Conservation (phyloP, 169 alveolate species). For the Haemoproteus tartakovskyi region DNA sequence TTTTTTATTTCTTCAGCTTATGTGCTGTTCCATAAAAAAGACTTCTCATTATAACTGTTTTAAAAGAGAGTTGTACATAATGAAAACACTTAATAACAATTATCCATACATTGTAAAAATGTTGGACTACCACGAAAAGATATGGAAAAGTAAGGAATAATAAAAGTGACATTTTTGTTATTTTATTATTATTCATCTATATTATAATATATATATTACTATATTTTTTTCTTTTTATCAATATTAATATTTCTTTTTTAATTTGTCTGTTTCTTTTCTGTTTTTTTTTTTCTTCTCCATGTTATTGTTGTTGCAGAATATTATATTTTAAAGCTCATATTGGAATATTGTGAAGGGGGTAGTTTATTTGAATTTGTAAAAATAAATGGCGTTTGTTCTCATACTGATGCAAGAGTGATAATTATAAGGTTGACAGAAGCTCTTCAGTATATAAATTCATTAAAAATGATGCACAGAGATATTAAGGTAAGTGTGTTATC, state of each 20-base stretch:
- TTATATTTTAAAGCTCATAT: too few species aligned
- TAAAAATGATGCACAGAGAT: slow-evolving; percentile 80
- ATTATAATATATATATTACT: too few species aligned
- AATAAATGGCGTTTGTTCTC: slow-evolving; percentile 61
- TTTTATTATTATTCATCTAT: too few species aligned
- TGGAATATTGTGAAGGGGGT: slow-evolving; percentile 84
- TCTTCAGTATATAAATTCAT: slow-evolving; percentile 77
- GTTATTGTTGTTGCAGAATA: too few species aligned
- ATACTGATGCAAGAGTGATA: slow-evolving; percentile 71
- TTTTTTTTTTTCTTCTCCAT: too few species aligned
- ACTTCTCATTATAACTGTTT: slow-evolving; percentile 57
- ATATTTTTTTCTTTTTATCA: too few species aligned
- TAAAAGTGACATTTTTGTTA: too few species aligned
- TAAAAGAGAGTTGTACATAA: slow-evolving; percentile 46
- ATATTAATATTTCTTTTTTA: too few species aligned
- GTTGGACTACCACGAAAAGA: slow-evolving; percentile 56
- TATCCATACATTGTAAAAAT: slow-evolving; percentile 58
- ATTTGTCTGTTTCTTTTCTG: too few species aligned
- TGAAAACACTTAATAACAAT: slow-evolving; percentile 56
- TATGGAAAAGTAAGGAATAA: slow-evolving; percentile 53
- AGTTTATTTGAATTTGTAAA: slow-evolving; percentile 76
- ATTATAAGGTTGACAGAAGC: slow-evolving; percentile 79
- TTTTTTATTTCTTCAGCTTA: slow-evolving; percentile 3
- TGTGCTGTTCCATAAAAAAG: slow-evolving; percentile 60
- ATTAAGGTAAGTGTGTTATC: too few species aligned